Evolutionary conservation across 2,329 filamentous ascomycete genomes (phyloP).

Genomic region (Lasiodiplodia gonubiensis): DNA sequence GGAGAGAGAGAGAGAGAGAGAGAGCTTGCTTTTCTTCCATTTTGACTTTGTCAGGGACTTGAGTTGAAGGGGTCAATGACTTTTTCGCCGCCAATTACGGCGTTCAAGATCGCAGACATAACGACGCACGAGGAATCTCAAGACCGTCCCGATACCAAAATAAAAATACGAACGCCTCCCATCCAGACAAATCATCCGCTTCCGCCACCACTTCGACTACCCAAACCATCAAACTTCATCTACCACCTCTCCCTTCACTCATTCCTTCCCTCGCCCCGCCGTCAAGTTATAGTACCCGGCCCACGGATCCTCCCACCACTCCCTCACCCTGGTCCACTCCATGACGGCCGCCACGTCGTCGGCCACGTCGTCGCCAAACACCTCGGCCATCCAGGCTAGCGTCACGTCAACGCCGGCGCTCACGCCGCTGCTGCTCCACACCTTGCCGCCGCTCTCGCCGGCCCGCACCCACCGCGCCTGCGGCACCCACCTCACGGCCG

Average conservation of each 20-base stretch:
- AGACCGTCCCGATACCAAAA: too few relatives aligned
- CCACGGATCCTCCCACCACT: slow-evolving; percentile 56
- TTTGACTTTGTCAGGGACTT: too few relatives aligned
- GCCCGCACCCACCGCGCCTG: slow-evolving; percentile 64
- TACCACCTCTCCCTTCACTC: background rate
- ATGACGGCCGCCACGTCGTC: slow-evolving; percentile 55
- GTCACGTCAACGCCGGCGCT: slow-evolving; percentile 67
- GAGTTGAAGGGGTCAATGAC: too few relatives aligned
- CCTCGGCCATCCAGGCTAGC: slow-evolving; percentile 61
- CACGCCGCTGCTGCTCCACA: slow-evolving; percentile 70
- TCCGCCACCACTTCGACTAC: background rate
- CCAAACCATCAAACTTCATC: background rate
- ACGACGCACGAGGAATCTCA: too few relatives aligned
- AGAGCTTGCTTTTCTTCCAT: too few relatives aligned
- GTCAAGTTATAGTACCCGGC: background rate
- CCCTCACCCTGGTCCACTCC: slow-evolving; percentile 56
- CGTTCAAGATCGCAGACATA: too few relatives aligned
- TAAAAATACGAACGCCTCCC: too few relatives aligned
- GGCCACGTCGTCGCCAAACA: slow-evolving; percentile 61
- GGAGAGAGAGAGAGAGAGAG: too few relatives aligned
- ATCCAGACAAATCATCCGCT: too few relatives aligned
- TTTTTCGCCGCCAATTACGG: too few relatives aligned
- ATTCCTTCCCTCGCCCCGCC: background rate
- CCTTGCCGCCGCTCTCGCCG: slow-evolving; percentile 60
- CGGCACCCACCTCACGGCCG: slow-evolving; percentile 56